Evolutionary conservation across 2,329 filamentous ascomycete species (phyloP), one percentile per base, ranked within the genome.

Genomic region (Xylariaceae sp.): DNA sequence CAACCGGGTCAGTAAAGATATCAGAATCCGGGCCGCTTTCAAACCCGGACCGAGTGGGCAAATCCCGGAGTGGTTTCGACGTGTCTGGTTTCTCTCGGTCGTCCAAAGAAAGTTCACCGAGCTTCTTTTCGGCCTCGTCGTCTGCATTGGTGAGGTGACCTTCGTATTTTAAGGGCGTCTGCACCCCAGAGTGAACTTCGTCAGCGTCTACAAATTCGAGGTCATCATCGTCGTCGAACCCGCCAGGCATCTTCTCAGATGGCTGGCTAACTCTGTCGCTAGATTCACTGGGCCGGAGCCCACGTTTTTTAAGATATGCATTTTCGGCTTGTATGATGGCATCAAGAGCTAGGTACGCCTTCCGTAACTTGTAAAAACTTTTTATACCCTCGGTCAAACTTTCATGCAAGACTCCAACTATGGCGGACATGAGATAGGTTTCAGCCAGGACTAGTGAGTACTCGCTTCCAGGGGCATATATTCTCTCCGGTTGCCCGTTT

Each of bases 331-430:
- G 82, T 67, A 92, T 80, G 50, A 99, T 89, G 8, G 80, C 81
- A 65, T 96, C 89, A 3, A 99, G 77, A 0, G 91, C 88, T 32
- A 91, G 76, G 66, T 89, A 97, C 0, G 93, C 93, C 70, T 95
- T 96, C 57, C 93, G 82, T 63, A 97, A 74, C 72, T 94, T 96
- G 69, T 96, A 95, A 67, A 97, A 97, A 5, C 91, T 91, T 72
- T 88, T 91, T 70, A 97, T 83, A 13, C 86, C 91, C 70, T 97
- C 94, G 0, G 92, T 93, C 64, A 97, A 74, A 68, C 90, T 96
- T 75, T 97, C 94, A 61, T 95, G 95, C 64, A 97, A 76, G 13
- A 97, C 90, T 0, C 86, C 91, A 0, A 97, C 86, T 1, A 99
- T 87, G 0, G 92, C 92, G 51, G 84, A 83, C 88, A 97, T 96